Conservation (phyloP, 306 rosid species). For the Crataegus laevigata region DNA sequence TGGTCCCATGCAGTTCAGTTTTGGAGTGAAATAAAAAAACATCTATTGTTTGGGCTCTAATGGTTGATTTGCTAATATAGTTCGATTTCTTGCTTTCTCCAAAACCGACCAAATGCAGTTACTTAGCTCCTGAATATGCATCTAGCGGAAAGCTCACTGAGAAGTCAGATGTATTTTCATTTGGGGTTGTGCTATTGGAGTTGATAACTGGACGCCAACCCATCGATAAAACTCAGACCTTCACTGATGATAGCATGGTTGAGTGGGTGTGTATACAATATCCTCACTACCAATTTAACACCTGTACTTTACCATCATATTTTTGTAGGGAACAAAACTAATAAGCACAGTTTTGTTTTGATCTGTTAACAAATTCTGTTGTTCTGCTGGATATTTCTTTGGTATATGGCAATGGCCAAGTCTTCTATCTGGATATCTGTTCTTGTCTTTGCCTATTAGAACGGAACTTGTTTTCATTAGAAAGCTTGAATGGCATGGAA, state of each 20-base stretch:
- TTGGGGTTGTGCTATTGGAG: conserved; percentile 66
- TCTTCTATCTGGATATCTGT: background rate
- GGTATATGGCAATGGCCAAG: background rate
- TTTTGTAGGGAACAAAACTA: background rate
- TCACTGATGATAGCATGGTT: conserved; percentile 54
- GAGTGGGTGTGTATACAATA: conserved; percentile 46
- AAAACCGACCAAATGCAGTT: conserved; percentile 29
- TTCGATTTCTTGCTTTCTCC: background rate
- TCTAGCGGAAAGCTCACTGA: conserved; percentile 62
- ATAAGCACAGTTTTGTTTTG: background rate
- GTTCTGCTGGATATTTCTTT: background rate
- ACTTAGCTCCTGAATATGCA: conserved; percentile 71
- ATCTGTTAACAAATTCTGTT: background rate
- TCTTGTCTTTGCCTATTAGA: background rate
- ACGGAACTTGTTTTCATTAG: background rate
- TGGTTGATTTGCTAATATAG: background rate
- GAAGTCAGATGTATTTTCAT: conserved; percentile 61
- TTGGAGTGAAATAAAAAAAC: background rate
- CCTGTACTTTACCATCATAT: background rate
- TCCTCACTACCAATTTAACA: background rate
- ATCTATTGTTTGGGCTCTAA: background rate
- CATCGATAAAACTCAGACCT: conserved; percentile 33
- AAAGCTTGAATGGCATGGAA: background rate
- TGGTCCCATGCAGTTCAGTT: background rate
- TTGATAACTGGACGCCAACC: conserved; percentile 56